Evolutionary conservation across 805 yeast genomes (phyloP).

Genomic region (Saccharomycopsis schoenii): DNA sequence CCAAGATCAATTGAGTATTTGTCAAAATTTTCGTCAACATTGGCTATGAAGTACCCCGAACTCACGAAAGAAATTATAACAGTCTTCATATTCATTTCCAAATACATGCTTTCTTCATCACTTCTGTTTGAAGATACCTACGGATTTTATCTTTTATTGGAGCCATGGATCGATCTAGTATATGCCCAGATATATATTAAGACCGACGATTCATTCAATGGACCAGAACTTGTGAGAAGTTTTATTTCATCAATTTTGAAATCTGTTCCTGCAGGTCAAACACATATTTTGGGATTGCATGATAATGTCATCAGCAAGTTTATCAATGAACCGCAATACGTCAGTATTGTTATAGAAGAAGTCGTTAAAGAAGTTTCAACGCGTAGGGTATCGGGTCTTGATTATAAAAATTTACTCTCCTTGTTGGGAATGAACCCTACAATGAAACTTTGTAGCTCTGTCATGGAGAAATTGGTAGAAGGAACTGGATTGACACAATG

Average conservation of each 20-base stretch:
- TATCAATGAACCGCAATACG: conserved; percentile 38
- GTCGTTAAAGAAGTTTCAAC: conserved; percentile 66
- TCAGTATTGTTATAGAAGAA: conserved; percentile 59
- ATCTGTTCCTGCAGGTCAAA: conserved; percentile 40
- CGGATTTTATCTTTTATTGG: conserved; percentile 31
- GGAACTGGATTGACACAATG: conserved; percentile 43
- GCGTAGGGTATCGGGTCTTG: conserved; percentile 63
- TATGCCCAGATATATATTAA: conserved; percentile 42
- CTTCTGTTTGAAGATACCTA: background rate
- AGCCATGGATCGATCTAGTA: conserved; percentile 71
- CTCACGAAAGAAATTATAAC: conserved; percentile 47
- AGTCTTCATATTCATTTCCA: conserved; percentile 44
- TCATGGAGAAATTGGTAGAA: conserved; percentile 46
- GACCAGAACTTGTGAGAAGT: conserved; percentile 50
- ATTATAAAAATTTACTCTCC: conserved; percentile 53
- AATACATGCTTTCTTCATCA: conserved; percentile 22
- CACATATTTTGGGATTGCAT: conserved; percentile 43
- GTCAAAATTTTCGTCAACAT: conserved; percentile 36
- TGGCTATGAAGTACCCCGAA: conserved; percentile 48
- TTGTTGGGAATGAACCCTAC: conserved; percentile 61
- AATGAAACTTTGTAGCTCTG: conserved; percentile 58
- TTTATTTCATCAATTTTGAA: conserved; percentile 54
- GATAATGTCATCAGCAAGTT: conserved; percentile 60
- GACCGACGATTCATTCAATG: conserved; percentile 37
- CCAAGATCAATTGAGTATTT: conserved; percentile 10